Evolutionary conservation across 306 rosid genomes (phyloP), one percentile per base, ranked within the genome.

Genomic region (Quillaja saponaria): DNA sequence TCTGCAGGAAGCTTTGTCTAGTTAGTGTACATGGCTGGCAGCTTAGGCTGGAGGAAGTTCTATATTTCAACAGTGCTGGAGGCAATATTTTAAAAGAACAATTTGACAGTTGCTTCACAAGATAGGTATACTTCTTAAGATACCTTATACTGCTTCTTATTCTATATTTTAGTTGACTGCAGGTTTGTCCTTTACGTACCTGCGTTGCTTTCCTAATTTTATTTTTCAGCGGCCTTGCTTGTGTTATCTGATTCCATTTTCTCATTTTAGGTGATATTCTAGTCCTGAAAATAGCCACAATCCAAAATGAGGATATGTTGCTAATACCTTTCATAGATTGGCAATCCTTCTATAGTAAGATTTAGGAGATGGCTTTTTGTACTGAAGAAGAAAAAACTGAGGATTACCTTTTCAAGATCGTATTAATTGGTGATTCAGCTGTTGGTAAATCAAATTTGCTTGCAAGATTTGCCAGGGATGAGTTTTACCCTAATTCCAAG

Each of bases 331-430:
- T 67, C 31, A 7, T 79, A 69, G 68, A 49, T 78, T 56, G 76
- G 72, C 77, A 63, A 76, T 56, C 76, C 69, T 61, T 66, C 63
- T 66, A 76, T 71, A 63, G n/a, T n/a, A n/a, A n/a, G n/a, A n/a
- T n/a, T 63, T 71, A 51, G 62, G 57, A 75, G 60, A 88, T 87
- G 95, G 95, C 85, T 44, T 63, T 61, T 47, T 9, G 35, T 40
- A 80, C 80, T 46, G 88, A 80, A 67, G 91, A 88, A 60, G 96
- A 89, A 76, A 86, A 86, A 79, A 74, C 87, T 7, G 96, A 89
- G 73, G 96, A 89, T 78, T 89, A 89, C 82, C 96, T 89, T 67
- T 89, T 89, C 88, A 89, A 89, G 83, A 85, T 89, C 72, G 95
- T 89, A 80, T 77, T 89, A 67, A 62, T 89, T 49, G 96, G 96